Evolutionary conservation across 2,329 filamentous ascomycete species (phyloP), one percentile per base, ranked within the genome.

Genomic region (Fusarium tricinctum): DNA sequence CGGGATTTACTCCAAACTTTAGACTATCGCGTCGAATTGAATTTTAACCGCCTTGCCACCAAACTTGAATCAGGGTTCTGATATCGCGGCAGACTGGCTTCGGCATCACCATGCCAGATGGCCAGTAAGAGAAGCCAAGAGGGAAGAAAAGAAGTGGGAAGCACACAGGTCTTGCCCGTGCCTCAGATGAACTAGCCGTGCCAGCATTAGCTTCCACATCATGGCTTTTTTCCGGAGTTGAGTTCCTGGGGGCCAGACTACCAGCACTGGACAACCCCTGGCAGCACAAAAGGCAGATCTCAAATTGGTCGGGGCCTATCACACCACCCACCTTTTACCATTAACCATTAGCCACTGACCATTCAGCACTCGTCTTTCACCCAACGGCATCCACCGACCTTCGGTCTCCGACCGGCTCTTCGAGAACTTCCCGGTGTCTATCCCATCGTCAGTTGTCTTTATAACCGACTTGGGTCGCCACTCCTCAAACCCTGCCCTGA

Each of bases 281-380:
- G 61, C 42, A 59, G 66, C 53, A 66, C 56, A 58, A 42, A 45
- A 48, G 55, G 43, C 35, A 66, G 51, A 72, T 70, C 68, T 71
- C 58, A 69, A 74, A 74, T 71, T 74, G 71, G 69, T 47, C 59
- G 49, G 66, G 69, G 67, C 66, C 73, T 73, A 74, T 74, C 73
- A 72, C 70, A 72, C 73, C 73, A 74, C 66, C 71, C 58, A 63
- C 54, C 14, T 14, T 33, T 15, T 20, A 33, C 30, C 15, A 28
- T 20, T 23, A 61, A 63, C 67, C 63, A 70, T 60, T 63, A 47
- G 56, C 67, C 63, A 70, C 57, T 63, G 47, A 56, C 54, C 14
- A 33, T 33, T 33, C 28, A 45, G 22, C 15, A 35, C 20, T 23
- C 63, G 64, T 63, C 65, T 70, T 60, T 63, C 57, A 56, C 52